These are phyloP conservation scores for Tulasnella sp. DNA, from an alignment of 768 basidiomycete species.

Conservation along the genomic window DNA sequence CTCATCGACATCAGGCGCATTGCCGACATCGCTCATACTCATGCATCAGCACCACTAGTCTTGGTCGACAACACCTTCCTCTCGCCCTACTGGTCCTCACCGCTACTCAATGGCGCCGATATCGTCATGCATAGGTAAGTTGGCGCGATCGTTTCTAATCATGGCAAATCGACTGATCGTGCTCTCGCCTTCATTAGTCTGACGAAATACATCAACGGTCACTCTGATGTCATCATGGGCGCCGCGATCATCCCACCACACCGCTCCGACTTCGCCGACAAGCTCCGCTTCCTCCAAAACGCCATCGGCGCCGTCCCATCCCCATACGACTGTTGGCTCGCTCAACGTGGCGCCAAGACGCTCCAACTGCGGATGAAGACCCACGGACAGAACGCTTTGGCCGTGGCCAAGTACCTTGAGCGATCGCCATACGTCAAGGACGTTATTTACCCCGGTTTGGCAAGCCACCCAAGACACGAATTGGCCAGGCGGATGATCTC, in stretches of 20 bases:
- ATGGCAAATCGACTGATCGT: neutral
- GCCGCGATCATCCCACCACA: constrained; percentile 55
- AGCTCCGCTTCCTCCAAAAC: constrained; percentile 85
- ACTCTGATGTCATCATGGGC: constrained; percentile 91
- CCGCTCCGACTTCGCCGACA: constrained; percentile 44
- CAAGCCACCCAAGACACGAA: constrained; percentile 48
- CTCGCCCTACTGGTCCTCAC: constrained; percentile 86
- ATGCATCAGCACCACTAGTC: constrained; percentile 59
- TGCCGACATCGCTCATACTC: constrained; percentile 57
- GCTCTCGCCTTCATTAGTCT: constrained; percentile 42
- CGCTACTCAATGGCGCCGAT: constrained; percentile 77
- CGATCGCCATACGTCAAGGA: constrained; percentile 58
- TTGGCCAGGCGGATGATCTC: constrained; percentile 42
- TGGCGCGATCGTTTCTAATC: neutral
- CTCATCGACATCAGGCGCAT: constrained; percentile 77
- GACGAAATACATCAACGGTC: constrained; percentile 91
- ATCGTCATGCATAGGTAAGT: constrained; percentile 60
- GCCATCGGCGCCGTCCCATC: constrained; percentile 81
- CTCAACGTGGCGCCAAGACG: constrained; percentile 87
- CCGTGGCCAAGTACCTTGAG: constrained; percentile 62
- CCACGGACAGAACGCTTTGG: constrained; percentile 79
- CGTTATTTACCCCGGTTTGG: constrained; percentile 84
- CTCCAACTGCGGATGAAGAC: constrained; percentile 82
- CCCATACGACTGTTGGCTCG: constrained; percentile 85
- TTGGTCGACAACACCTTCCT: constrained; percentile 95